phyloP scores from a whole-genome alignment of 1,139 yeast genomes.

The Pichia sp. region DNA sequence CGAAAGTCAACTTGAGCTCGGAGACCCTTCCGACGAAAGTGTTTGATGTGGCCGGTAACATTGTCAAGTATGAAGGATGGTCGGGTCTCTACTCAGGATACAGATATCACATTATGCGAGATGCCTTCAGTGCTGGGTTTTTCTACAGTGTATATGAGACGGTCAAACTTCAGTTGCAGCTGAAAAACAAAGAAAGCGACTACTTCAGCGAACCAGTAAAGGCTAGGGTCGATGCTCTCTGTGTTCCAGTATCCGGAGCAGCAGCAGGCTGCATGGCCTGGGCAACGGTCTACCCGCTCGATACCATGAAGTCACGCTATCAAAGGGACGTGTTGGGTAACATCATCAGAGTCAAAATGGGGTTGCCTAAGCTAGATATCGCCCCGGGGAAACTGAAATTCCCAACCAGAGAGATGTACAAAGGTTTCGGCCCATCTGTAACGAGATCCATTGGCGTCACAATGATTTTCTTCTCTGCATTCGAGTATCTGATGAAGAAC shows the following conservation, averaged over 20 bases:
- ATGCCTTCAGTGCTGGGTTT: slow-evolving; percentile 65
- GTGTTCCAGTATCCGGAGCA: slow-evolving; percentile 67
- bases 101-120: slow-evolving; percentile 61
- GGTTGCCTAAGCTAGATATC: slow-evolving; percentile 37
- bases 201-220: slow-evolving; percentile 7
- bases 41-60: slow-evolving; percentile 45
- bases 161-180: slow-evolving; percentile 43
- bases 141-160: slow-evolving; percentile 77
- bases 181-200: slow-evolving; percentile 27
- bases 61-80: slow-evolving; percentile 55
- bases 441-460: slow-evolving; percentile 68
- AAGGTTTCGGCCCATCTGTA: slow-evolving; percentile 74
- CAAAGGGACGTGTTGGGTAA: slow-evolving; percentile 72
- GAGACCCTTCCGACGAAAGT: slow-evolving; percentile 40
- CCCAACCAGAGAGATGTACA: slow-evolving; percentile 51
- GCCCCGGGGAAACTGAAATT: slow-evolving; percentile 33
- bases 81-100: slow-evolving; percentile 70
- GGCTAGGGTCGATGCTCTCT: slow-evolving; percentile 17
- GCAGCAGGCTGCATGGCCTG: slow-evolving; percentile 71
- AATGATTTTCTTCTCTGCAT: slow-evolving; percentile 69
- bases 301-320: slow-evolving; percentile 68
- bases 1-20: slow-evolving; percentile 22
- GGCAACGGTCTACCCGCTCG: slow-evolving; percentile 73
- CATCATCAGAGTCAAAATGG: slow-evolving; percentile 50
- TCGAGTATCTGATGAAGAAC: slow-evolving; percentile 61